phyloP scores from a whole-genome alignment of 2,329 filamentous ascomycete genomes.

The Hypoxylon sp. region DNA sequence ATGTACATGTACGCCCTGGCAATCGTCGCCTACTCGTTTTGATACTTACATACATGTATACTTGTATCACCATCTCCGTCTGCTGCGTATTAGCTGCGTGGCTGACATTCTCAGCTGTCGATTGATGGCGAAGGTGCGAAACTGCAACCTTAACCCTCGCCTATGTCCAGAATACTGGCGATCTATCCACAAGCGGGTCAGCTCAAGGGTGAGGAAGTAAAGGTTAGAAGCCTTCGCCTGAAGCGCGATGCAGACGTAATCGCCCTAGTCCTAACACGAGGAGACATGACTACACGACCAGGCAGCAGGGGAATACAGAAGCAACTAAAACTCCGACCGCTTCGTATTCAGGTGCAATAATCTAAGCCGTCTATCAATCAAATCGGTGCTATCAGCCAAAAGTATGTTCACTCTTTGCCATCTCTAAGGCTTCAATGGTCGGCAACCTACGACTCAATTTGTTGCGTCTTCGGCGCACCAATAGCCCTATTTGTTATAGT shows the following conservation, averaged over 20 bases:
- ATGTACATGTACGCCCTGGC: background rate
- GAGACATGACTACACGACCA: slow-evolving; percentile 11
- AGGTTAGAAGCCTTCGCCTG: background rate
- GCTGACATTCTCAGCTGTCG: background rate
- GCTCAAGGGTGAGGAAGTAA: background rate
- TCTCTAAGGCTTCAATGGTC: background rate
- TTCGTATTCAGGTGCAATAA: background rate
- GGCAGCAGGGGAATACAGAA: slow-evolving; percentile 35
- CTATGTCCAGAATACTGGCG: background rate
- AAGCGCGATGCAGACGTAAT: slow-evolving; percentile 5
- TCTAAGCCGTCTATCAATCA: background rate
- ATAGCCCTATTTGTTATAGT: background rate
- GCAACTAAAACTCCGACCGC: background rate
- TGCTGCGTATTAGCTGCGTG: slow-evolving; percentile 2
- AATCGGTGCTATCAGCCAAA: background rate
- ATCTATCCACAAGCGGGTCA: background rate
- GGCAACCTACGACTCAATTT: background rate
- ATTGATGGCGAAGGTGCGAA: background rate
- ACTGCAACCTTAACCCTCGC: background rate
- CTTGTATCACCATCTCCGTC: background rate
- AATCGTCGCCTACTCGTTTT: background rate
- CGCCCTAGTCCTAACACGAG: slow-evolving; percentile 4
- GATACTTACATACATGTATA: slow-evolving; percentile 2
- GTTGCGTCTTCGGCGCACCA: background rate
- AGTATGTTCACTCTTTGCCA: background rate